phyloP scores from a whole-genome alignment of 768 basidiomycete genomes.

The Serendipita sp. region DNA sequence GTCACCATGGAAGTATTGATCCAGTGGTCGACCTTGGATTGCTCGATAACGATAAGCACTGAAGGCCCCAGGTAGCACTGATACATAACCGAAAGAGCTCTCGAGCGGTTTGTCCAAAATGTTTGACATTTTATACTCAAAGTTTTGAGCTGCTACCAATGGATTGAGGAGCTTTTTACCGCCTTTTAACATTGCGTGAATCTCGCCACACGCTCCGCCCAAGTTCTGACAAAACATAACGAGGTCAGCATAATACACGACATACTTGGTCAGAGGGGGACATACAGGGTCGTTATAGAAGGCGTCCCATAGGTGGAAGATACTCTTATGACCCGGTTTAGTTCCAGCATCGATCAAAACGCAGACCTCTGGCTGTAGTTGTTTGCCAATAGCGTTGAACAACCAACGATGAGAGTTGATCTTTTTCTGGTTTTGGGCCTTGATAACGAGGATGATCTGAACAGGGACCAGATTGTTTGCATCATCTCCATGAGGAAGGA shows the following conservation, averaged over 20 bases:
- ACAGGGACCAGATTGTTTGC: slow-evolving; percentile 87
- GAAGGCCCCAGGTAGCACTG: slow-evolving; percentile 91
- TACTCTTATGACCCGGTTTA: slow-evolving; percentile 89
- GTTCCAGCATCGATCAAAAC: slow-evolving; percentile 91
- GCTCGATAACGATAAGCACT: slow-evolving; percentile 90
- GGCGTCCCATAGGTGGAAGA: slow-evolving; percentile 90
- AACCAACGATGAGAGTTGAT: slow-evolving; percentile 93
- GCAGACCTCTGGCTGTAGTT: slow-evolving; percentile 78
- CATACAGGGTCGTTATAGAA: slow-evolving; percentile 53
- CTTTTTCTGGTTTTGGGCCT: slow-evolving; percentile 91
- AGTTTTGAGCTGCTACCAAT: slow-evolving; percentile 86
- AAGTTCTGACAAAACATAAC: slow-evolving; percentile 23
- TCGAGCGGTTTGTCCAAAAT: slow-evolving; percentile 95
- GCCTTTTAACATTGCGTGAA: slow-evolving; percentile 91
- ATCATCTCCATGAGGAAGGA: slow-evolving; percentile 78
- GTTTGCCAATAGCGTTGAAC: slow-evolving; percentile 81
- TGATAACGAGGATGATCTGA: slow-evolving; percentile 78
- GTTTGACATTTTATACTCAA: slow-evolving; percentile 96
- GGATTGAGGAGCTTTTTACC: slow-evolving; percentile 86
- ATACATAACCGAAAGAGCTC: slow-evolving; percentile 90
- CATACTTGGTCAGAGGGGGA: slow-evolving; percentile 7
- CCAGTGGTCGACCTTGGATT: slow-evolving; percentile 64
- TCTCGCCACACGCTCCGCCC: slow-evolving; percentile 86
- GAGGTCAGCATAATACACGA: not conserved
- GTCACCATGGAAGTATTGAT: slow-evolving; percentile 39